Conservation (phyloP, 148 eudicot species). For the Rhododendron simsii region DNA sequence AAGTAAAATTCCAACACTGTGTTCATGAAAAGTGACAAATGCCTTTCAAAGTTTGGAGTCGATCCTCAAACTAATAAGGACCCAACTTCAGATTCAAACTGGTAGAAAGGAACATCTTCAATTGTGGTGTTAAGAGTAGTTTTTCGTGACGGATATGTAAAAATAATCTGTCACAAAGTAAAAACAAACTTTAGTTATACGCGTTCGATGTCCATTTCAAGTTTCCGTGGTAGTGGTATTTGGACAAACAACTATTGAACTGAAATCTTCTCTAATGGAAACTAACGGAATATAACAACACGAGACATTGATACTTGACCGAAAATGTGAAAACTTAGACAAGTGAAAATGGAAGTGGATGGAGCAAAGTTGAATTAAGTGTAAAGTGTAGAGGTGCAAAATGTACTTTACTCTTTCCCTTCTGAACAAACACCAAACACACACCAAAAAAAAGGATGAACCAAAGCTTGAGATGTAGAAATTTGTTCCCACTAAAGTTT, state of each 20-base stretch:
- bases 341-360: background rate
- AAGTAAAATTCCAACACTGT: background rate
- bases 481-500: background rate
- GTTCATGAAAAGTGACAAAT: conserved; percentile 11
- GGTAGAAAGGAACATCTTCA: background rate
- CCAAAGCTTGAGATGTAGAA: background rate
- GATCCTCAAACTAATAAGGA: background rate
- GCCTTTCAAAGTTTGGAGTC: conserved; percentile 5
- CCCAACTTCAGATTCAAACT: background rate
- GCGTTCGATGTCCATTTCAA: background rate
- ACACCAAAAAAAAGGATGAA: background rate
- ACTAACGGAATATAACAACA: background rate
- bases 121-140: background rate
- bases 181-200: background rate
- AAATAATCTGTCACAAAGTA: background rate
- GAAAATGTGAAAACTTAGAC: background rate
- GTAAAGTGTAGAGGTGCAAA: background rate
- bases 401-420: background rate
- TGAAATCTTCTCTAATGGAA: background rate
- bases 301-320: background rate
- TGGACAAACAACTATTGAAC: background rate
- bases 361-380: background rate
- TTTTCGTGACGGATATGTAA: background rate
- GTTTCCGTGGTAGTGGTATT: background rate
- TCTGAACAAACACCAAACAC: background rate